These are phyloP conservation scores for Ophiocordyceps australis DNA, from an alignment of 2,329 filamentous ascomycete species.

Conservation along the genomic window DNA sequence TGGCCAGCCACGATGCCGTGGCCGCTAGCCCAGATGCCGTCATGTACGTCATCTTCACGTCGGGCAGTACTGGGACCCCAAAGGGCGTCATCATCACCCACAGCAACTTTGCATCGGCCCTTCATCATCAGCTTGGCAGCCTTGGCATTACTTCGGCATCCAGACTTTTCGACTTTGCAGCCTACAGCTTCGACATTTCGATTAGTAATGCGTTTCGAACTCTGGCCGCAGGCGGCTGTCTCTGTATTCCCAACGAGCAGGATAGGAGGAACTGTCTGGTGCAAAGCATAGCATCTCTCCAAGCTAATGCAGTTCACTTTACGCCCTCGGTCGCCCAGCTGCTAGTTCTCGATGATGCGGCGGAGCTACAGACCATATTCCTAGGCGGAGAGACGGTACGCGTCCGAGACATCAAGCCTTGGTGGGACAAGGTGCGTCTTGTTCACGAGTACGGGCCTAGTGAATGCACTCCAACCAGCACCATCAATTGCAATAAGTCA, in stretches of 20 bases:
- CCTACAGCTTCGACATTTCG: conserved; percentile 5
- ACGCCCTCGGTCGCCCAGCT: conserved; percentile 4
- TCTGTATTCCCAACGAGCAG: conserved; percentile 4
- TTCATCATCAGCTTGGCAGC: conserved; percentile 3
- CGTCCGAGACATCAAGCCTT: conserved; percentile 1
- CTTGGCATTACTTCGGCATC: conserved; percentile 4
- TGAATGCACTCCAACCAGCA: conserved; percentile 2
- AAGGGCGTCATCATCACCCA: conserved; percentile 5
- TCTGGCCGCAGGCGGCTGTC: conserved; percentile 3
- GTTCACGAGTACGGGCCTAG: conserved; percentile 6
- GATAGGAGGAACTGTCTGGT: conserved; percentile 2
- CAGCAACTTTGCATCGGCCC: conserved; percentile 3
- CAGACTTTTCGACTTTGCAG: conserved; percentile 6
- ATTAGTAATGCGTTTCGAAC: conserved; percentile 5
- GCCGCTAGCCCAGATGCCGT: neutral
- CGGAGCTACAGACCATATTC: conserved; percentile 3
- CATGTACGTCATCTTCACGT: conserved; percentile 5
- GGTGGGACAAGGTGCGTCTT: conserved; percentile 1
- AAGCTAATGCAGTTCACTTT: conserved; percentile 2
- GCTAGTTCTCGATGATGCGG: conserved; percentile 1
- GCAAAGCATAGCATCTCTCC: conserved; percentile 1
- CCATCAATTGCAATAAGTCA: neutral
- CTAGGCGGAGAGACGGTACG: conserved; percentile 3
- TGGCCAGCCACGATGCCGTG: neutral
- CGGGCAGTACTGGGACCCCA: conserved; percentile 1